phyloP scores from a whole-genome alignment of 2,329 filamentous ascomycete species.

The Xylariaceae sp. region DNA sequence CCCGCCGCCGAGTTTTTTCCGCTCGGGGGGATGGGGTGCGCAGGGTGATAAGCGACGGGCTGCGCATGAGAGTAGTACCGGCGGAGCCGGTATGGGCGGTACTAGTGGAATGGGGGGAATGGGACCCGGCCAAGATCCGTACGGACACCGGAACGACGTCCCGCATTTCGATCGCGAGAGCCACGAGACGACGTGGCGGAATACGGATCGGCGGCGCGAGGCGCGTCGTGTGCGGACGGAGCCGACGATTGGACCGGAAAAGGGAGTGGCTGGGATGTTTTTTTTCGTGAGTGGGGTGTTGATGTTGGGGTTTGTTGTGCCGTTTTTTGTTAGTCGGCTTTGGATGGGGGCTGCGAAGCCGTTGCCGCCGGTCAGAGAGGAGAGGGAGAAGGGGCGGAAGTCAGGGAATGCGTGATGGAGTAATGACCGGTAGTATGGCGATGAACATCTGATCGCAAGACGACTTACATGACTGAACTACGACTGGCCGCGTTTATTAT shows the following conservation, averaged over 20 bases:
- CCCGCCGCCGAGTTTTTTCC: constrained; percentile 85
- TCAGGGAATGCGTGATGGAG: neutral
- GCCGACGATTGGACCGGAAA: constrained; percentile 36
- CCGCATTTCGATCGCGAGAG: constrained; percentile 72
- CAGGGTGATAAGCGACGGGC: constrained; percentile 55
- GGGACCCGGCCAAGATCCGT: constrained; percentile 52
- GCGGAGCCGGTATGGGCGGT: too few relatives aligned
- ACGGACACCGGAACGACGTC: constrained; percentile 40
- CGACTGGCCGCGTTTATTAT: neutral
- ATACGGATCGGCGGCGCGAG: constrained; percentile 48
- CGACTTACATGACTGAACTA: too few relatives aligned
- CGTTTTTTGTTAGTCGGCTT: constrained; percentile 38
- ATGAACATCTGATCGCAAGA: too few relatives aligned
- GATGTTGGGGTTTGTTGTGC: constrained; percentile 42
- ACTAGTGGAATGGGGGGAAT: constrained; percentile 48
- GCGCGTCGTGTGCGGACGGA: constrained; percentile 37
- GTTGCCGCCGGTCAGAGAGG: neutral
- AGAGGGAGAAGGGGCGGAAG: neutral
- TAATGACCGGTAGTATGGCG: too few relatives aligned
- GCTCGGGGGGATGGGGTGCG: constrained; percentile 70
- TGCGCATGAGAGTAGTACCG: constrained; percentile 43
- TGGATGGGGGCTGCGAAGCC: constrained; percentile 15
- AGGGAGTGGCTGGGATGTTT: constrained; percentile 41
- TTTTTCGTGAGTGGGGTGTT: constrained; percentile 46
- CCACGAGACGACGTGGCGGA: constrained; percentile 69